Base-by-base conservation (phyloP, 768 basidiomycete species). In the Podaxis rugospora region DNA sequence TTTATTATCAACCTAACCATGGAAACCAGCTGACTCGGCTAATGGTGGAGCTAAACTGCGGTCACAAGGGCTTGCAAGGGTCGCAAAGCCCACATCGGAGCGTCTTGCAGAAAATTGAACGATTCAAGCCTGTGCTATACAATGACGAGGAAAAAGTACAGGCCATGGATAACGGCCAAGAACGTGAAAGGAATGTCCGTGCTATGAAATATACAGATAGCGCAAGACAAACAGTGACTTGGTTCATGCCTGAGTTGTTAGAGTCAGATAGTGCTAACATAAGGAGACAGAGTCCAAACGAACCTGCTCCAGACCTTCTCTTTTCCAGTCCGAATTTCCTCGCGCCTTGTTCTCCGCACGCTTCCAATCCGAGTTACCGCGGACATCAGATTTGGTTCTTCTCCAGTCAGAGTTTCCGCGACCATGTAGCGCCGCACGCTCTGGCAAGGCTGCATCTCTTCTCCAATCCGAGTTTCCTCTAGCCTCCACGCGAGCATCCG, bases 361-460 rank as follows among this genome's bases (percentile, higher is more conserved):
- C 66, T 62, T 68, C 69, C 69, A 70, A 52, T 70, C 71, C 28
- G 66, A 66, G 57, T 65, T 57, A 37, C 67, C 65, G 46, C 62
- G 62, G 57, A 55, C 63, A 42, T 52, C 55, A 39, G 50, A 57
- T 57, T 44, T 9, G 18, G 42, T 63, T 25, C 67, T 63, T 58
- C 61, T 64, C 61, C 64, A 66, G 32, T 62, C 62, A 25, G 60
- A 44, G 53, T 32, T 54, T 49, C 44, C 47, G 52, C 61, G 56
- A 49, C 27, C 49, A 32, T 51, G 46, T 37, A 59, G 23, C 28
- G 54, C 46, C 46, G 40, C 61, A 63, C 61, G 37, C 59, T 47
- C 23, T 18, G 53, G 51, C 21, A 55, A 55, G 39, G 54, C 54
- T 16, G 40, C 21, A 47, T 60, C 54, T 50, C 63, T 59, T 63